These are phyloP conservation scores for Aschersonia sp. DNA, from an alignment of 2,329 filamentous ascomycete species.

Conservation along the genomic window DNA sequence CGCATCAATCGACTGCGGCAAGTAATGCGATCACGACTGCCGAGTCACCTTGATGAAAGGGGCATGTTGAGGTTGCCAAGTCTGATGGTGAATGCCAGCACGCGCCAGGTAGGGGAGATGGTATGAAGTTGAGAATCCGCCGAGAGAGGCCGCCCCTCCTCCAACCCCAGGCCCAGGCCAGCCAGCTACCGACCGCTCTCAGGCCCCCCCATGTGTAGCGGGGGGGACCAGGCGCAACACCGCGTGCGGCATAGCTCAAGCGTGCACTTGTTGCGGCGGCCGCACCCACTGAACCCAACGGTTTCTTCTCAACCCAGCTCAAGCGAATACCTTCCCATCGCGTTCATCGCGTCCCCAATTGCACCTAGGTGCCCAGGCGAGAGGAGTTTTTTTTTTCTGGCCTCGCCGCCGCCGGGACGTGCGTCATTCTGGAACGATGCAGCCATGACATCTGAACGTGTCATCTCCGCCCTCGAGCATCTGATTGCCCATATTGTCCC, in stretches of 20 bases:
- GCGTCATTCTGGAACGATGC: constrained; percentile 20
- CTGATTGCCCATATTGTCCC: constrained; percentile 64
- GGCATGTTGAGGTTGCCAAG: constrained; percentile 23
- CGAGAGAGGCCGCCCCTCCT: too few species aligned
- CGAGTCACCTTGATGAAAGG: constrained; percentile 27
- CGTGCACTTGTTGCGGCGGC: too few species aligned
- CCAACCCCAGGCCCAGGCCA: too few species aligned
- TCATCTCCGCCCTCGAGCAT: constrained; percentile 66
- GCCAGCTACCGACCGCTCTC: too few species aligned
- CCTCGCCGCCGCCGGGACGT: not conserved
- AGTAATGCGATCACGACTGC: constrained; percentile 26
- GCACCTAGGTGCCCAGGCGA: too few species aligned
- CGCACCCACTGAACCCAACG: not conserved
- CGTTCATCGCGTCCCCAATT: constrained; percentile 10
- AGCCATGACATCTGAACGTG: constrained; percentile 48
- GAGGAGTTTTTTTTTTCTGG: too few species aligned
- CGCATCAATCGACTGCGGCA: constrained; percentile 21
- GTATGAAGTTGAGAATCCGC: constrained; percentile 16
- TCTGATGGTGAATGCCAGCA: constrained; percentile 23
- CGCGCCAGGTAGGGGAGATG: constrained; percentile 13
- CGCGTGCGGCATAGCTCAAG: too few species aligned
- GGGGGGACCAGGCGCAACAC: too few species aligned
- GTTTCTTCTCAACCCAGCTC: not conserved
- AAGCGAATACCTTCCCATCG: constrained; percentile 3
- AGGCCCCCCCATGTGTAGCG: too few species aligned